Evolutionary conservation across 208 protist genomes (phyloP), one percentile per base, ranked within the genome.

Genomic region (Tetramitus jugosus): DNA sequence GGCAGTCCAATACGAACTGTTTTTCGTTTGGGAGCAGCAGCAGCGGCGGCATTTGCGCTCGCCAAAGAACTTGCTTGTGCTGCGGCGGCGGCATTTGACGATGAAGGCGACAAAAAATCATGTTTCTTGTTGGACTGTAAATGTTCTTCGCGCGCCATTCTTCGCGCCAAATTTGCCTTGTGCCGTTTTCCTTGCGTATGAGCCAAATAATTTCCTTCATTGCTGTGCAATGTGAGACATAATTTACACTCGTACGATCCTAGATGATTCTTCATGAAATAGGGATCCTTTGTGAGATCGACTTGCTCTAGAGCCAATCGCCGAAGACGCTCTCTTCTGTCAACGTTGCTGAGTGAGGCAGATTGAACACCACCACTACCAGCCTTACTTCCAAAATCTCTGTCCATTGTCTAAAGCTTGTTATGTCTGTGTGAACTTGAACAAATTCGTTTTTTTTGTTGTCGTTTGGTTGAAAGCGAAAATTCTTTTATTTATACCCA

Each of bases 121-220:
- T n/a, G n/a, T 17, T 65, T 39, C 40, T 65, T n/a, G 65, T 31
- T 10, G n/a, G 42, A 52, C 60, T 79, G 35, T n/a, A n/a, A n/a
- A 53, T 78, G n/a, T 43, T 67, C 31, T 80, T 84, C 79, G 10
- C 43, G 45, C 40, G 81, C 76, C 23, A 87, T 81, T 40, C 91
- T 80, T 33, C 91, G 67, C 14, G 80, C 83, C 7, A 97, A 76
- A 77, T 96, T 94, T 6, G 87, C 79, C 79, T 96, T 92, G 81
- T 97, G 94, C 46, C 89, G 74, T 80, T 94, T 96, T 39, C 94
- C 93, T 79, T 97, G 94, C 2, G 92, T 96, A 84, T 97, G 94
- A 8, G 94, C 93, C 26, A 97, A 78, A 83, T 97, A 97, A 78
- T 92, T 94, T 56, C 90, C 93, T 75, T 97, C 92, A 60, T 92